Evolutionary conservation across 2,329 filamentous ascomycete species (phyloP), one percentile per base, ranked within the genome.

Genomic region (Paradendryphiella salina): DNA sequence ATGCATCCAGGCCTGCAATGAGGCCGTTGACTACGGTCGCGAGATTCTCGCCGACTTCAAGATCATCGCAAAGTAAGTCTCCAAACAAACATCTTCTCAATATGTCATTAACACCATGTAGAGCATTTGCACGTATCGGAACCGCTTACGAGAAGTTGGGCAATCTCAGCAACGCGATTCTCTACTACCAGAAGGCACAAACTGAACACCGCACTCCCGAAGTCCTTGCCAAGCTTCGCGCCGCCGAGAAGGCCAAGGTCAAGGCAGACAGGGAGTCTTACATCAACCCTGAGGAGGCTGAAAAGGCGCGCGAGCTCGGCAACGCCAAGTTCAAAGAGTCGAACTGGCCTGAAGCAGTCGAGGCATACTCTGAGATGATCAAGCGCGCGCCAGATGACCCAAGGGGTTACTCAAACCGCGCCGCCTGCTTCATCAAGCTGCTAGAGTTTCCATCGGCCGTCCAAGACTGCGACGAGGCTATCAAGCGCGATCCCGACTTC

Each of bases 121-220:
- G 79, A 73, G 83, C 93, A n/a, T 96, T 94, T 67, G 91, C 92
- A 32, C 90, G 94, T 64, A 96, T 99, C 63, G 94, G 94, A 59
- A 84, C 86, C n/a, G 86, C 93, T 0, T 91, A 97, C 73, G 94
- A 99, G 81, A 96, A 91, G 78, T 77, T 87, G 71, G 90, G 88
- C 60, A 88, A 97, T 64, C 78, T 94, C 9, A 74, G 82, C 46
- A 84, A 86, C 53, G 94, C 95, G 18, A 84, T 99, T 58, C 85
- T 90, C 63, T 90, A 89, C 80, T 99, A 93, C 82, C 87, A 96
- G 76, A 90, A 87, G 75, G 95, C 93, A 3, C 84, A 99, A 58
- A 97, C 90, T 4, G 94, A 99, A 78, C 92, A 97, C 80, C 92
- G 94, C 59, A 96, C 91, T 4, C 92, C 94, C 3, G 94, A 99